Base-by-base conservation (phyloP, 164 flowering plant genomes). In the Aristolochia californica region DNA sequence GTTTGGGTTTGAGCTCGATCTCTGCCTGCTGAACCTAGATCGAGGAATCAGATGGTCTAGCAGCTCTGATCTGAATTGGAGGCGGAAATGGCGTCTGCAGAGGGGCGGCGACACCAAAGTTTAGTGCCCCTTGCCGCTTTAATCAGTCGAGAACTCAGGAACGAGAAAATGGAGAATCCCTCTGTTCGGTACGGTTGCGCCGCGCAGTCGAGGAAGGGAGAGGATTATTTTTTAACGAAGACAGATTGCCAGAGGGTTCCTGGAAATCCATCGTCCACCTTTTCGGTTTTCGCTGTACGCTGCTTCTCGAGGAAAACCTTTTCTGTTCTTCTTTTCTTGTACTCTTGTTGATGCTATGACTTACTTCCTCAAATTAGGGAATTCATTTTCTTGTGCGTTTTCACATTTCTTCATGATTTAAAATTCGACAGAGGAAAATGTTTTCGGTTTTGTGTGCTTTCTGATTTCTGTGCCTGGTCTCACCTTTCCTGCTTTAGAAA, bases 111-210 rank as follows among this genome's bases (percentile, higher is more conserved):
- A 9, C 62, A 58, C 38, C 57, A 27, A 26, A 52, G 53, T 52
- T 57, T 64, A n/a, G 72, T 64, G 60, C 72, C 72, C 5, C 72
- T 69, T 13, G 72, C 68, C 0, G 63, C 72, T 11, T 47, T 69
- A 53, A 59, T 69, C 57, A 55, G 72, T 34, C 54, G 62, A 24
- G 72, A 69, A 61, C 45, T 69, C 55, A 60, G 45, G 55, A 60
- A 44, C 51, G 65, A 64, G 61, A 64, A 60, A 56, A 56, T 59
- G 44, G 72, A 64, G 54, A 60, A 60, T 57, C 72, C 72, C 23
- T 50, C 25, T 22, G 48, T 69, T 43, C 59, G 48, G 21, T 61
- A 64, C 43, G 72, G 72, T 5, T 62, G 60, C 51, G 73, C 66
- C 15, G 73, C 69, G 16, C 59, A 65, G 45, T 55, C 73, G 13